Percentiles rank a stretch among this genome's conserved stretches.
Evolutionary conservation across 139 green algal genomes (phyloP).

Genomic region (Chlamydomonas sp.): DNA sequence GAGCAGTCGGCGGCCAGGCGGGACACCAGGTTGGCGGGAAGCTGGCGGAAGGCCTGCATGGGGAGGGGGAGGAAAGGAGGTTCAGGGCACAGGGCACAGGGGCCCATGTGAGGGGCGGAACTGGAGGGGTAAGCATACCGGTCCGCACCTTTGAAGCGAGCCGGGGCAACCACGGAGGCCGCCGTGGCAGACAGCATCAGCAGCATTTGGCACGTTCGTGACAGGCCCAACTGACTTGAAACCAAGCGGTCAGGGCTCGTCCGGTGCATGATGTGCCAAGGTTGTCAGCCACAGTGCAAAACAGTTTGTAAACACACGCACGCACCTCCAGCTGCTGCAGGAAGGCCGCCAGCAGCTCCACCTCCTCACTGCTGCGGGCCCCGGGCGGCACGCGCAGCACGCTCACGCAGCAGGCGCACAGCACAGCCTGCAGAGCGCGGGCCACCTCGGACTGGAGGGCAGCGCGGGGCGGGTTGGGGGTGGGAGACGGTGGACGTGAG

Average conservation of each 20-base stretch:
- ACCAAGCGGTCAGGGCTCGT: too few relatives aligned
- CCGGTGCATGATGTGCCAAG: not conserved
- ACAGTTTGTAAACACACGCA: not conserved
- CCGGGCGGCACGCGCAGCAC: constrained; percentile 34
- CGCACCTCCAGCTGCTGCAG: constrained; percentile 44
- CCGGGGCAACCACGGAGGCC: not conserved
- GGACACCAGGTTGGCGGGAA: constrained; percentile 15
- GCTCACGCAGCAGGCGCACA: constrained; percentile 36
- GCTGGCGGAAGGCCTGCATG: constrained; percentile 37
- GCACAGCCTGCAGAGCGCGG: constrained; percentile 30
- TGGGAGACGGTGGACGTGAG: too few relatives aligned
- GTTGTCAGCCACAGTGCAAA: not conserved
- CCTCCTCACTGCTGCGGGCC: constrained; percentile 28
- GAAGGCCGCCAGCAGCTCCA: constrained; percentile 44
- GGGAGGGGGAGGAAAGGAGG: not conserved
- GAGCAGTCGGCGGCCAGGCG: constrained; percentile 30
- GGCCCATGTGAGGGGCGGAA: not conserved
- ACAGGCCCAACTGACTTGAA: too few relatives aligned
- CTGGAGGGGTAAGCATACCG: not conserved
- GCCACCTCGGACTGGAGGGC: not conserved
- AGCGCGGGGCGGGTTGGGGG: not conserved
- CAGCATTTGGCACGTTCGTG: too few relatives aligned
- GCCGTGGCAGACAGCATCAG: too few relatives aligned
- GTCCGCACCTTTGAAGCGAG: not conserved
- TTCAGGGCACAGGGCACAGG: not conserved